Evolutionary conservation across 1,139 yeast genomes (phyloP).

Genomic region (Diutina sp.): DNA sequence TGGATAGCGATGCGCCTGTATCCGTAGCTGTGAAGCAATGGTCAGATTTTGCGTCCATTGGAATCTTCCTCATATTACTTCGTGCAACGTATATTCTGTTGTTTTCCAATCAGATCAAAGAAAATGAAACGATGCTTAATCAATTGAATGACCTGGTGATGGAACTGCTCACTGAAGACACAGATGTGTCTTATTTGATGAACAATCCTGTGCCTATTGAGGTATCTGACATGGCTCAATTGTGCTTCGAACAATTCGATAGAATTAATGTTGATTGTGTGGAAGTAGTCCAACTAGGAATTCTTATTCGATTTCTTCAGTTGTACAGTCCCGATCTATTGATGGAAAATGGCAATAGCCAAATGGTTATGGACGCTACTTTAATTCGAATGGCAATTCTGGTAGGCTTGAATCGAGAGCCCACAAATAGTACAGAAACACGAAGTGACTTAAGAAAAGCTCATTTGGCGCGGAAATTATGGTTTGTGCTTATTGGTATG

Average conservation of each 20-base stretch:
- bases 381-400: slow-evolving; percentile 1
- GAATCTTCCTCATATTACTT: slow-evolving; percentile 15
- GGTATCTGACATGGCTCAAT: slow-evolving; percentile 20
- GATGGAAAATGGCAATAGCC: slow-evolving; percentile 9
- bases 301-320: slow-evolving; percentile 7
- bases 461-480: slow-evolving; percentile 8
- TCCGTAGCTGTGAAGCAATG: slow-evolving; percentile 7
- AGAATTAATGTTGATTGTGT: slow-evolving; percentile 13
- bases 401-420: slow-evolving; percentile 3
- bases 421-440: slow-evolving; percentile 3
- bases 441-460: slow-evolving; percentile 5
- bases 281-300: slow-evolving; percentile 10
- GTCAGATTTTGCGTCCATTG: slow-evolving; percentile 20
- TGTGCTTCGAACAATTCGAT: slow-evolving; percentile 18
- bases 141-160: slow-evolving; percentile 10
- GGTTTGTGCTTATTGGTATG: slow-evolving; percentile 6
- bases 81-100: slow-evolving; percentile 20
- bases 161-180: neutral
- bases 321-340: slow-evolving; percentile 6
- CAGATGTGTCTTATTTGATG: slow-evolving; percentile 22
- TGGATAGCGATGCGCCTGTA: neutral
- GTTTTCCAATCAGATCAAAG: slow-evolving; percentile 17
- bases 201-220: slow-evolving; percentile 20
- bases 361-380: slow-evolving; percentile 3
- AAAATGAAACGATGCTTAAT: slow-evolving; percentile 16